Evolutionary conservation across 495 filamentous ascomycete genomes (phyloP).

Genomic region (Aspergillus diversus): DNA sequence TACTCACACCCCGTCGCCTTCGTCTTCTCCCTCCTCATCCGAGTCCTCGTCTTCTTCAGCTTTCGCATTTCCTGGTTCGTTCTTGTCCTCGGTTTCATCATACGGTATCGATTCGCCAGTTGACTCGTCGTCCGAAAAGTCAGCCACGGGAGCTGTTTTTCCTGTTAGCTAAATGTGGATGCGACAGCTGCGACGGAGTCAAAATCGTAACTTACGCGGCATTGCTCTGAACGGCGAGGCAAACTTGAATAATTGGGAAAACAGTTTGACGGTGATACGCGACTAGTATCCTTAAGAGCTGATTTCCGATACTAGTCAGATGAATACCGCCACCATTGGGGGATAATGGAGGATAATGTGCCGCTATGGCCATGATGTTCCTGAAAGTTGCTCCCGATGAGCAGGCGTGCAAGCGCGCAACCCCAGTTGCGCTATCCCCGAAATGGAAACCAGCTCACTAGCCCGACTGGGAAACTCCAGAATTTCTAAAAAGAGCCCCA

Average conservation of each 20-base stretch:
- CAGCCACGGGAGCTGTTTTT: slow-evolving; percentile 41
- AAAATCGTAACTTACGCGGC: slow-evolving; percentile 43
- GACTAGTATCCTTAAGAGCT: not conserved
- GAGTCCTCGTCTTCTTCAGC: slow-evolving; percentile 42
- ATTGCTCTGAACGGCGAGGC: slow-evolving; percentile 33
- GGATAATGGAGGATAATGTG: not conserved
- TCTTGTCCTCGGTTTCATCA: slow-evolving; percentile 35
- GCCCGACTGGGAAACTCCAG: slow-evolving; percentile 33
- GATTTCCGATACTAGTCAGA: not conserved
- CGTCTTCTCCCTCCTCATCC: slow-evolving; percentile 46
- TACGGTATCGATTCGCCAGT: slow-evolving; percentile 45
- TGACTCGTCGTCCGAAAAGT: slow-evolving; percentile 52
- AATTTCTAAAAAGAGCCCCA: slow-evolving; percentile 36
- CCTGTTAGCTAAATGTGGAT: slow-evolving; percentile 20
- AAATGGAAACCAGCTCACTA: slow-evolving; percentile 42
- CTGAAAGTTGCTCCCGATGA: slow-evolving; percentile 13
- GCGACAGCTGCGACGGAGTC: slow-evolving; percentile 17
- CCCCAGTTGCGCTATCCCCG: slow-evolving; percentile 37
- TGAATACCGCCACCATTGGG: not conserved
- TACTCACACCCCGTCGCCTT: slow-evolving; percentile 29
- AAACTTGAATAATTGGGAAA: slow-evolving; percentile 35
- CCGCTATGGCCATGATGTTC: slow-evolving; percentile 7
- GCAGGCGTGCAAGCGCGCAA: slow-evolving; percentile 28
- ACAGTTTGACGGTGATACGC: slow-evolving; percentile 37
- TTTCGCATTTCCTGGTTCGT: slow-evolving; percentile 32